These are phyloP conservation scores for Phytopythium mirpurense DNA, from an alignment of 352 stramenopile genomes.

Conservation along the genomic window DNA sequence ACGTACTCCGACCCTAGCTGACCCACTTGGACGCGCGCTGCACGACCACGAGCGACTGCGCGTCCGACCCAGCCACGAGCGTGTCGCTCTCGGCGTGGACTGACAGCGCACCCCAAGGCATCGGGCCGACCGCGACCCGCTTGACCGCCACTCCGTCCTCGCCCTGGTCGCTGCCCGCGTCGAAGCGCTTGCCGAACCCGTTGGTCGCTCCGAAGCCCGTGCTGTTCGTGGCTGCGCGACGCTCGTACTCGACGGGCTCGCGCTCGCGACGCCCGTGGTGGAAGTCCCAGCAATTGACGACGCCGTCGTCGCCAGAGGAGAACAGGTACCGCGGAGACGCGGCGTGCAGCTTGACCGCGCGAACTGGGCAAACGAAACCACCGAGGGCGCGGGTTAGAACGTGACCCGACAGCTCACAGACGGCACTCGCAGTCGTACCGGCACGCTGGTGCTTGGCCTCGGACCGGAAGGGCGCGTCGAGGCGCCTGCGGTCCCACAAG, in stretches of 20 bases:
- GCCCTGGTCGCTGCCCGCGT: conserved; percentile 2
- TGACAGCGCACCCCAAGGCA: conserved; percentile 63
- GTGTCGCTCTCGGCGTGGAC: conserved; percentile 72
- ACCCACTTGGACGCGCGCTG: conserved; percentile 50
- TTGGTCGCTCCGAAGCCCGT: conserved; percentile 5
- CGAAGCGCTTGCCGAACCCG: conserved; percentile 10
- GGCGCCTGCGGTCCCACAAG: conserved; percentile 73
- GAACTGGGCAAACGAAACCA: conserved; percentile 37
- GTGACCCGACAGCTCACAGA: too few relatives aligned
- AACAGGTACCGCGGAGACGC: conserved; percentile 62
- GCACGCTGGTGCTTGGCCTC: conserved; percentile 61
- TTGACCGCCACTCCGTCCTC: conserved; percentile 26
- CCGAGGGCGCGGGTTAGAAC: too few relatives aligned
- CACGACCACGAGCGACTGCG: conserved; percentile 66
- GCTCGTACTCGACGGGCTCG: conserved; percentile 61
- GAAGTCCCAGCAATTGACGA: conserved; percentile 73
- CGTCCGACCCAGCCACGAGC: conserved; percentile 67
- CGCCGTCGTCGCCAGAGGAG: conserved; percentile 53
- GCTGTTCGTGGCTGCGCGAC: background rate
- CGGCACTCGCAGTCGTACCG: conserved; percentile 12
- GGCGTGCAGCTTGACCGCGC: conserved; percentile 60
- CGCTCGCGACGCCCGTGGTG: conserved; percentile 38
- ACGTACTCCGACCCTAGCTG: conserved; percentile 3
- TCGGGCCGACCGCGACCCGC: conserved; percentile 26
- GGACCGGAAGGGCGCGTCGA: conserved; percentile 57